phyloP scores from a whole-genome alignment of 306 rosid genomes.

The Hippophae rhamnoides region DNA sequence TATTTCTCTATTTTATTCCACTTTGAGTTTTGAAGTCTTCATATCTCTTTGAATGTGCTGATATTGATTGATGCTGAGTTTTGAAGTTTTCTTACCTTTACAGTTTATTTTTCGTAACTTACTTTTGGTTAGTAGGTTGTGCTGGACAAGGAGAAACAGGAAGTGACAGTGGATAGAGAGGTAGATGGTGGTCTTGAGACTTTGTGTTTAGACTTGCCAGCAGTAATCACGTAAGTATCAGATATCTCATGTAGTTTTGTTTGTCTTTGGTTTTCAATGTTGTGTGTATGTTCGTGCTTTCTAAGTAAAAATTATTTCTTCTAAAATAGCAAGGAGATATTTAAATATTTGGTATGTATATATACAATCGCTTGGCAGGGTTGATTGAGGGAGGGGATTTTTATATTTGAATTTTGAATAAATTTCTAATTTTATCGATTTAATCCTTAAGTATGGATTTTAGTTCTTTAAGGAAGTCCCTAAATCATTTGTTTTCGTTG shows the following conservation, averaged over 20 bases:
- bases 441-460: too few relatives aligned
- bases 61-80: too few relatives aligned
- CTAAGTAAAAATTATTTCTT: not conserved
- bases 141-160: slow-evolving; percentile 72
- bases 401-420: not conserved
- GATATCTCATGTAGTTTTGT: slow-evolving; percentile 8
- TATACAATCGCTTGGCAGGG: not conserved
- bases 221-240: slow-evolving; percentile 76
- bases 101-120: slow-evolving; percentile 20
- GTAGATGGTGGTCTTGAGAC: slow-evolving; percentile 92
- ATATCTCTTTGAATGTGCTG: too few relatives aligned
- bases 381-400: not conserved
- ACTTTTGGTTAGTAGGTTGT: slow-evolving; percentile 73
- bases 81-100: not conserved
- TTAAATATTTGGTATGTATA: not conserved
- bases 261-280: not conserved
- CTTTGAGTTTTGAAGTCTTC: too few relatives aligned
- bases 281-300: slow-evolving; percentile 1
- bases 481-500: too few relatives aligned
- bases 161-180: slow-evolving; percentile 80
- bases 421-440: not conserved
- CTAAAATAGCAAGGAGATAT: not conserved
- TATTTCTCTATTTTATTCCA: too few relatives aligned
- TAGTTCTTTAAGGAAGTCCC: too few relatives aligned
- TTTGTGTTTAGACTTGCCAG: slow-evolving; percentile 64